A percentile compares a stretch with the other conserved stretches of the same genome.
phyloP scores from a whole-genome alignment of 2,329 filamentous ascomycete genomes.

The Pseudocercospora fijiensis region DNA sequence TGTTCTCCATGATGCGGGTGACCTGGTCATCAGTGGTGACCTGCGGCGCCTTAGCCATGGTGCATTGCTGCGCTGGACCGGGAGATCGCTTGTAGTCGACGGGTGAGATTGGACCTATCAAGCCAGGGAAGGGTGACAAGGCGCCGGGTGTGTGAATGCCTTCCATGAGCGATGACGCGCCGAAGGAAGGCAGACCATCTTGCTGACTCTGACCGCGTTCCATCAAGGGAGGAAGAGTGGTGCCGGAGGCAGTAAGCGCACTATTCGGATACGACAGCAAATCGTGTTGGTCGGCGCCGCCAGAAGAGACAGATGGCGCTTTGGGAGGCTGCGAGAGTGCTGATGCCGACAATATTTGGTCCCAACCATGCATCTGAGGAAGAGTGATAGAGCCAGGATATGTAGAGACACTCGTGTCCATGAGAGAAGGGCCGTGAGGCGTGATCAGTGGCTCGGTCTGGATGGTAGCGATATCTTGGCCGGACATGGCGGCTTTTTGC shows the following conservation, averaged over 20 bases:
- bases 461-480: slow-evolving; percentile 57
- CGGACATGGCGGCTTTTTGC: slow-evolving; percentile 79
- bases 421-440: slow-evolving; percentile 66
- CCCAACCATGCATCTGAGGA: slow-evolving; percentile 82
- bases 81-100: slow-evolving; percentile 70
- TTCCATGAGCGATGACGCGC: slow-evolving; percentile 68
- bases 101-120: slow-evolving; percentile 66
- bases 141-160: slow-evolving; percentile 69
- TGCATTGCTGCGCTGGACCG: slow-evolving; percentile 64
- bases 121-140: slow-evolving; percentile 68
- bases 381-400: slow-evolving; percentile 71
- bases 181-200: slow-evolving; percentile 52
- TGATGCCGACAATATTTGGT: slow-evolving; percentile 72
- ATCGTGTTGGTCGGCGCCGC: slow-evolving; percentile 34
- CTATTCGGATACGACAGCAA: slow-evolving; percentile 54
- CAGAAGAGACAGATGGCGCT: slow-evolving; percentile 68
- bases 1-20: slow-evolving; percentile 79
- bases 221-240: slow-evolving; percentile 65
- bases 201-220: slow-evolving; percentile 50
- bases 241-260: slow-evolving; percentile 25
- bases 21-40: slow-evolving; percentile 82
- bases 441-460: slow-evolving; percentile 67
- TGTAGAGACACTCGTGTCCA: slow-evolving; percentile 71
- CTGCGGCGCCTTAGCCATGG: slow-evolving; percentile 71
- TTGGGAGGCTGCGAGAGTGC: slow-evolving; percentile 65